phyloP scores from a whole-genome alignment of 2,329 filamentous ascomycete genomes.

The Eutypella sp. region DNA sequence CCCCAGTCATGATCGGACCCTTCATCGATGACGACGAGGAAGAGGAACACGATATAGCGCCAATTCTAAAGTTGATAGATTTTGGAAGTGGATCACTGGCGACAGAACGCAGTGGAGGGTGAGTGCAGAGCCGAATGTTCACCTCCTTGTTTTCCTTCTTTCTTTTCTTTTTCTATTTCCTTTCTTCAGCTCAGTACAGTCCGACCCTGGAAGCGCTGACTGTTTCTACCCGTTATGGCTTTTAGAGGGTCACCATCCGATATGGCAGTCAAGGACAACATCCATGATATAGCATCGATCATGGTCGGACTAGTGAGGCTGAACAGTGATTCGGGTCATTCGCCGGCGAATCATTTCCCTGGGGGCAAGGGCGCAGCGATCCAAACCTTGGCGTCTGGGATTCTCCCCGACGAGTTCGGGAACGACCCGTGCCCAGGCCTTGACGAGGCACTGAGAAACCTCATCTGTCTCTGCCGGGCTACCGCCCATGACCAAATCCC shows the following conservation, averaged over 20 bases:
- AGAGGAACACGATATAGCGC: neutral
- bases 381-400: neutral
- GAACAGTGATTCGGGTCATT: neutral
- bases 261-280: neutral
- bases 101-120: neutral
- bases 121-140: neutral
- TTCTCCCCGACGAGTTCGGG: neutral
- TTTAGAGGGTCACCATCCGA: neutral
- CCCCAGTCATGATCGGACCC: constrained; percentile 1
- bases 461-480: neutral
- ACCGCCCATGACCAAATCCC: neutral
- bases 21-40: neutral
- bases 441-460: neutral
- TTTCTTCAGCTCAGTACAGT: too few species aligned
- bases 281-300: neutral
- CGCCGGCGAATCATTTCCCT: neutral
- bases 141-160: too few species aligned
- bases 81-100: neutral
- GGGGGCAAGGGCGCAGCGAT: neutral
- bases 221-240: neutral
- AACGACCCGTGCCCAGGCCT: neutral
- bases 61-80: neutral
- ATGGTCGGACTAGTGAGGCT: neutral
- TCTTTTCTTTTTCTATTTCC: too few species aligned
- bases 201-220: too few species aligned